Conservation (phyloP, 1,139 yeast species). For the Suhomyces bribrorum region DNA sequence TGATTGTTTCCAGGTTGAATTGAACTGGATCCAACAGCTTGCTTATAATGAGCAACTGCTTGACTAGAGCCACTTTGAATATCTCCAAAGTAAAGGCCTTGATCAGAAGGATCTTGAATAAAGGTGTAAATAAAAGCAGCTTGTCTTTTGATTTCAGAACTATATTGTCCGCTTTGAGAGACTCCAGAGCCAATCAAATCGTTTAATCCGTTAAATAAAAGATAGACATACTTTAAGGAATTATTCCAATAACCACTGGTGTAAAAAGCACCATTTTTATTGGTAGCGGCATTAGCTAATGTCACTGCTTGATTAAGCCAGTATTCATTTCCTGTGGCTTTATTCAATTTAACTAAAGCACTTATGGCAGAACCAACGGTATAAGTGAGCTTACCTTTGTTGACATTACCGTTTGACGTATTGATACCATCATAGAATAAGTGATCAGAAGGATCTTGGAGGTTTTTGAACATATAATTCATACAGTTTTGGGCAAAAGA, state of each 20-base stretch:
- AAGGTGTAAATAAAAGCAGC: constrained; percentile 23
- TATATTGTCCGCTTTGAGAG: constrained; percentile 15
- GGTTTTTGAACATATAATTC: constrained; percentile 27
- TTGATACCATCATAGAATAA: constrained; percentile 35
- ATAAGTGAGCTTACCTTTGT: constrained; percentile 39
- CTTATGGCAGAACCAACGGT: constrained; percentile 39
- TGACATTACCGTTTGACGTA: constrained; percentile 18
- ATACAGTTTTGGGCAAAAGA: constrained; percentile 27
- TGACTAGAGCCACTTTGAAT: constrained; percentile 15
- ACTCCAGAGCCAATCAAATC: constrained; percentile 15
- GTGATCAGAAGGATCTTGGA: constrained; percentile 32
- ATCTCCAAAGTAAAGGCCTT: constrained; percentile 19
- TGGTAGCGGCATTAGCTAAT: constrained; percentile 15
- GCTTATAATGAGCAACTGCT: constrained; percentile 6
- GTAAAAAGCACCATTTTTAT: constrained; percentile 17
- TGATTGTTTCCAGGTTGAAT: constrained; percentile 2
- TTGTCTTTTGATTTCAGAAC: constrained; percentile 20
- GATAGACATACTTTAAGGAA: constrained; percentile 14
- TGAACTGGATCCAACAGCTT: constrained; percentile 13
- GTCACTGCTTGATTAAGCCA: constrained; percentile 16
- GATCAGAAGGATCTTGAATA: constrained; percentile 26
- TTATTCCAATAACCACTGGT: constrained; percentile 18
- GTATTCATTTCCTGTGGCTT: constrained; percentile 14
- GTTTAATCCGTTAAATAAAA: constrained; percentile 17
- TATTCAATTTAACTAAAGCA: constrained; percentile 28